Evolutionary conservation across 805 yeast species (phyloP).

Genomic region (Cyberlindnera misumaiensis): DNA sequence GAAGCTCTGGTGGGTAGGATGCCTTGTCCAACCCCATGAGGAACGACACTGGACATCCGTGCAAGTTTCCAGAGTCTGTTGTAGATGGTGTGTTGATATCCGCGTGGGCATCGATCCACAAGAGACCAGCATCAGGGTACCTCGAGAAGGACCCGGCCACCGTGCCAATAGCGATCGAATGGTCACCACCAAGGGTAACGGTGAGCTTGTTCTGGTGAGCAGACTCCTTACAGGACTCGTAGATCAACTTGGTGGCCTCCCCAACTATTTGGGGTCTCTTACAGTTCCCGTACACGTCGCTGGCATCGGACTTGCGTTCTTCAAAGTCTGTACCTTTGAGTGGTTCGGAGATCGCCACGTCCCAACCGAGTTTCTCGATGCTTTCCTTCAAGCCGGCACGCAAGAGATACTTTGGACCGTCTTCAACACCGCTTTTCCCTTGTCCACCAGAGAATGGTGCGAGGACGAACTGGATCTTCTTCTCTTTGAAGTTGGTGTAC

Average conservation of each 20-base stretch:
- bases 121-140: slow-evolving; percentile 79
- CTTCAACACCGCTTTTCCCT: slow-evolving; percentile 87
- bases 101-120: slow-evolving; percentile 98
- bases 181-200: slow-evolving; percentile 92
- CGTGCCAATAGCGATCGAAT: slow-evolving; percentile 92
- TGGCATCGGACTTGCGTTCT: slow-evolving; percentile 31
- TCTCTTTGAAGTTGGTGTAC: slow-evolving; percentile 49
- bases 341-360: slow-evolving; percentile 45
- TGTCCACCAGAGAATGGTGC: slow-evolving; percentile 98
- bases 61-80: slow-evolving; percentile 84
- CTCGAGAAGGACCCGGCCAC: slow-evolving; percentile 74
- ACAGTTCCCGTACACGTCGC: slow-evolving; percentile 48
- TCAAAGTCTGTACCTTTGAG: slow-evolving; percentile 42
- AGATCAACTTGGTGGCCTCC: slow-evolving; percentile 58
- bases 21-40: slow-evolving; percentile 72
- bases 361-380: slow-evolving; percentile 69
- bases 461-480: slow-evolving; percentile 59
- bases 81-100: slow-evolving; percentile 87
- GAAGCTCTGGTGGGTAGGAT: slow-evolving; percentile 63
- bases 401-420: slow-evolving; percentile 80
- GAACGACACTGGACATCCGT: slow-evolving; percentile 95
- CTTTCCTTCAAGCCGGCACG: slow-evolving; percentile 64
- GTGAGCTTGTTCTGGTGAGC: slow-evolving; percentile 52
- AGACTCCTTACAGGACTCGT: slow-evolving; percentile 48
- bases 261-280: slow-evolving; percentile 78